Conservation (phyloP, 371 early-diverging fungal species). For the Mortierella sp. region DNA sequence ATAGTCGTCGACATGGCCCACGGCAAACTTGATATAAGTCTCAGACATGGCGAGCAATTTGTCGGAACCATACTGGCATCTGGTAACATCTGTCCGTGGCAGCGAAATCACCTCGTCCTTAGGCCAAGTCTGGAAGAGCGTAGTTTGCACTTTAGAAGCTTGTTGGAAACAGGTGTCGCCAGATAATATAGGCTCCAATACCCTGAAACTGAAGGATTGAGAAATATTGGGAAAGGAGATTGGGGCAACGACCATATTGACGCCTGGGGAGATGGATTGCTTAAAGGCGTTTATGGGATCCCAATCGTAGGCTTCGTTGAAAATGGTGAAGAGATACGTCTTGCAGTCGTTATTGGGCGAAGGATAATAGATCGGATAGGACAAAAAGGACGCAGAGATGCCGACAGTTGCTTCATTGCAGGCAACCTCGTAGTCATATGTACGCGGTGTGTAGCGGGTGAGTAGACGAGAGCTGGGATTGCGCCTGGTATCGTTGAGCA, state of each 20-base stretch:
- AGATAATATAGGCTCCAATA: background rate
- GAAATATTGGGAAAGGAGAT: background rate
- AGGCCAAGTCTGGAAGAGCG: background rate
- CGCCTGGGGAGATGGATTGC: background rate
- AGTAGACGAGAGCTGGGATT: background rate
- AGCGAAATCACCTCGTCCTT: background rate
- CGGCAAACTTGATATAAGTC: constrained; percentile 10
- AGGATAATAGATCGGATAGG: background rate
- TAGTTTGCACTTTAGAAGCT: accelerated
- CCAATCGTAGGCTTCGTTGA: background rate
- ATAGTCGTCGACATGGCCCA: constrained; percentile 1
- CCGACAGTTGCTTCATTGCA: constrained; percentile 1
- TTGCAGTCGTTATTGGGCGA: background rate
- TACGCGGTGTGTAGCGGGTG: constrained; percentile 10
- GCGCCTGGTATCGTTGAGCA: constrained; percentile 10
- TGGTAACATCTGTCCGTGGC: constrained; percentile 1
- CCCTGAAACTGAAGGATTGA: background rate
- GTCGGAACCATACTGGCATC: constrained; percentile 3
- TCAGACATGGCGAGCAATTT: background rate
- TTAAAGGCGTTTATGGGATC: background rate
- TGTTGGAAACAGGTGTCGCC: background rate
- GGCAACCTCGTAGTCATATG: background rate
- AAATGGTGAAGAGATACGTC: background rate
- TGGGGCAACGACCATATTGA: background rate
- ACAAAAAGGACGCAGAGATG: too few species aligned